Evolutionary conservation across 176 grass and related monocot genomes (phyloP).

Genomic region (Urochloa ruziziensis): DNA sequence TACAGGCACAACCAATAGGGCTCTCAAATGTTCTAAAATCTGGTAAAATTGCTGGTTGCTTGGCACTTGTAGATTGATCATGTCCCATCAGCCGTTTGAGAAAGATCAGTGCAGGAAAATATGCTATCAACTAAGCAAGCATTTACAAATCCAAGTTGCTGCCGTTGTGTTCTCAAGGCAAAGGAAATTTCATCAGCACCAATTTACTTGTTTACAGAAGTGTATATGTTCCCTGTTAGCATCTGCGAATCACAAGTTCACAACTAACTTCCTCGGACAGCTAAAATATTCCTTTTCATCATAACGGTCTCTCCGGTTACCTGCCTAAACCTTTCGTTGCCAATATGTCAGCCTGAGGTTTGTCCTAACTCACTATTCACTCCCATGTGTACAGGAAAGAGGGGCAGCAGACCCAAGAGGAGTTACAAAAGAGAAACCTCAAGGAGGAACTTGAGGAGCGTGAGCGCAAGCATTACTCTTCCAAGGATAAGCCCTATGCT

Average conservation of each 20-base stretch:
- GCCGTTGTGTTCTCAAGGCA: not conserved
- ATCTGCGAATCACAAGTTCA: not conserved
- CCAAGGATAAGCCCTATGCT: slow-evolving; percentile 87
- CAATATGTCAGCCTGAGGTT: not conserved
- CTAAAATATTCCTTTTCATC: not conserved
- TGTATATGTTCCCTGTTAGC: not conserved
- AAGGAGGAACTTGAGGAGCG: slow-evolving; percentile 92
- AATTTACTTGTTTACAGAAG: not conserved
- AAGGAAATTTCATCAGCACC: not conserved
- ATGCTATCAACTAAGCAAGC: no score
- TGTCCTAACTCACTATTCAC: not conserved
- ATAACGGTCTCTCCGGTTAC: not conserved
- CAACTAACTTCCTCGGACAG: not conserved
- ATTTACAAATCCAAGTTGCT: not conserved
- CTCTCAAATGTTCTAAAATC: no score
- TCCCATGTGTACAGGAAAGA: slow-evolving; percentile 61
- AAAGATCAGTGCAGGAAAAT: no score
- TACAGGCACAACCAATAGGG: no score
- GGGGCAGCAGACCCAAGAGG: slow-evolving; percentile 88
- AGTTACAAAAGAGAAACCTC: slow-evolving; percentile 92
- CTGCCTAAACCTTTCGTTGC: not conserved
- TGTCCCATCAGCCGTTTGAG: no score
- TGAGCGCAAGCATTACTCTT: slow-evolving; percentile 82
- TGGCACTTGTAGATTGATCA: no score
- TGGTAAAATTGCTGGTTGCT: no score